Evolutionary conservation across 106 monocot genomes (phyloP).

Genomic region (Apostasia shenzhenica): DNA sequence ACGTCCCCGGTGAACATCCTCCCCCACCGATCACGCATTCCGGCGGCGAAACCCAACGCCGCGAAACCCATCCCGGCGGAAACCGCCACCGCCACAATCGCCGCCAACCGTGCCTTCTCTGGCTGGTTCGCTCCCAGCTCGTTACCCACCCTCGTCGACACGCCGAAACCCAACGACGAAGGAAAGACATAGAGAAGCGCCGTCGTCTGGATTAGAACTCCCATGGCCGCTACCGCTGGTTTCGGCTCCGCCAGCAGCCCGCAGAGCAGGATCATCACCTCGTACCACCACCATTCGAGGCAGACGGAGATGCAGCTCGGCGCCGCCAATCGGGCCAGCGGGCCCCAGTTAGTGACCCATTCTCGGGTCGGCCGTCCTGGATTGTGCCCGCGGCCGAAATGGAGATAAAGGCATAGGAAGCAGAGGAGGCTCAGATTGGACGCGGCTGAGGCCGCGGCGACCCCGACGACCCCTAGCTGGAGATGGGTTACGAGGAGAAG

Average conservation of each 20-base stretch:
- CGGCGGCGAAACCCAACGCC: slow-evolving; percentile 14
- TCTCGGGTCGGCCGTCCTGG: background rate
- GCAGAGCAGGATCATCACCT: slow-evolving; percentile 27
- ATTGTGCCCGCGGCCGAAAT: background rate
- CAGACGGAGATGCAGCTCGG: slow-evolving; percentile 32
- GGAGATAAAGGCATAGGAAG: slow-evolving; percentile 5
- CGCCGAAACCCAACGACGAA: slow-evolving; percentile 23
- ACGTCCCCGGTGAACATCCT: slow-evolving; percentile 16
- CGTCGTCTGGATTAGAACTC: slow-evolving; percentile 27
- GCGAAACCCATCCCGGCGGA: slow-evolving; percentile 12
- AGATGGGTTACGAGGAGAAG: slow-evolving; percentile 6
- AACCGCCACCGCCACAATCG: background rate
- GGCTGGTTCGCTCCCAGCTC: slow-evolving; percentile 27
- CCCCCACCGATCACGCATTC: slow-evolving; percentile 18
- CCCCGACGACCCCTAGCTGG: slow-evolving; percentile 6
- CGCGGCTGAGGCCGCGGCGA: slow-evolving; percentile 17
- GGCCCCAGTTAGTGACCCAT: slow-evolving; percentile 19
- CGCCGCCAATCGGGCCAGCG: slow-evolving; percentile 15
- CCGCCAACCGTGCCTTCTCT: slow-evolving; percentile 6
- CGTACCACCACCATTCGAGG: slow-evolving; percentile 46
- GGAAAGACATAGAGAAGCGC: slow-evolving; percentile 29
- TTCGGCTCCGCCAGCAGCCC: slow-evolving; percentile 24
- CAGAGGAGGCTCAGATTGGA: slow-evolving; percentile 17
- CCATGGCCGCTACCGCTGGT: slow-evolving; percentile 24
- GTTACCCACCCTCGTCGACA: slow-evolving; percentile 24